Evolutionary conservation across 441 rosid species (phyloP), one percentile per base, ranked within the genome.

Genomic region (Eutrema salsugineum): DNA sequence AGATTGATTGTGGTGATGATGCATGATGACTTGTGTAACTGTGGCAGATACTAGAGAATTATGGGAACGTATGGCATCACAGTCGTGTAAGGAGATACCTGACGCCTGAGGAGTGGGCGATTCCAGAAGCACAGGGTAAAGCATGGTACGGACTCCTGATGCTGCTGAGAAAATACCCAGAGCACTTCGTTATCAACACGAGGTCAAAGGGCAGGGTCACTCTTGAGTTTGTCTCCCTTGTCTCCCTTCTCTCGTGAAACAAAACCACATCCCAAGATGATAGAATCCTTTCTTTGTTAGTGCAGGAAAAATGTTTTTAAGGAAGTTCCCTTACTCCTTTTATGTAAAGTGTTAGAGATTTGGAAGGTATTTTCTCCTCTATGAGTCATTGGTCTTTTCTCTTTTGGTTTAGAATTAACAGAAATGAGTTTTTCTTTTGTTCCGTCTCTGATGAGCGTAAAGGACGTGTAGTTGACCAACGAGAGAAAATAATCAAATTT

Each of bases 111-210:
- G 94, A 86, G 19, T 87, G 86, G 84, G 79, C 84, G 30, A 87
- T 80, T 70, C 84, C 93, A 0, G 93, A 90, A 79, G 71, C 94
- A 39, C 86, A 86, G 80, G 91, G 87, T 24, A 92, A 88, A 76
- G 90, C 97, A 19, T 92, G 97, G 96, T 85, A 85, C 40, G 96
- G 93, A 66, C 76, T 90, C 81, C 93, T 92, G 48, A 90, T 84
- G 93, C 77, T 92, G 79, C 85, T 92, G 43, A 81, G 91, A 67
- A 92, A 88, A 77, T 87, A 92, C 55, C 96, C 97, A 0, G 97
- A 92, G 79, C 96, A 92, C 70, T 92, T 92, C 19, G 97, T 92
- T 49, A 92, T 92, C 83, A 90, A 90, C 84, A 88, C 90, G 5
- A 87, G 93, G 71, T 63, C 68, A 63, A 63, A 63, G 55, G 68